Evolutionary conservation across 2,329 filamentous ascomycete genomes (phyloP).

Genomic region (Immersiporthe knoxdaviesiana): DNA sequence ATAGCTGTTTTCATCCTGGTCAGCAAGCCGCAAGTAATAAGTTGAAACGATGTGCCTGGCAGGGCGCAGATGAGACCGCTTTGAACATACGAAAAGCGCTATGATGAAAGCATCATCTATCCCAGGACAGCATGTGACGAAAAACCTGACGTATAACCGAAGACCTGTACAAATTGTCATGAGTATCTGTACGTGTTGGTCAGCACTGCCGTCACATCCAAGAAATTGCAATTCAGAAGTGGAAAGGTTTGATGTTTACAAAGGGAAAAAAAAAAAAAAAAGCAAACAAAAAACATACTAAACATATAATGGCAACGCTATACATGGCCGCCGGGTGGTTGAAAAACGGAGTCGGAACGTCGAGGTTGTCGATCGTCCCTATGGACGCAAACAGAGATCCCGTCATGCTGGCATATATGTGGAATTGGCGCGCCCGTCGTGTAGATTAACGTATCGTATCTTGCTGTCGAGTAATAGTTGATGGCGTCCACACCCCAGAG

Average conservation of each 20-base stretch:
- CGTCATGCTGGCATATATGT: background rate
- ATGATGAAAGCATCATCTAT: constrained; percentile 21
- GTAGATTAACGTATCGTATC: background rate
- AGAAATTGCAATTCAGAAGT: too few species aligned
- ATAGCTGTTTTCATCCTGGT: constrained; percentile 6
- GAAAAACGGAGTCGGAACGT: constrained; percentile 20
- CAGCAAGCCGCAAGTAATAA: background rate
- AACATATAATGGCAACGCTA: constrained; percentile 5
- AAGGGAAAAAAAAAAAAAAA: too few species aligned
- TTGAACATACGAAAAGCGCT: constrained; percentile 18
- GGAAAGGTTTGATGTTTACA: too few species aligned
- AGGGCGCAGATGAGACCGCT: background rate
- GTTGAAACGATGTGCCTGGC: background rate
- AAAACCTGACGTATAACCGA: constrained; percentile 24
- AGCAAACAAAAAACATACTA: constrained; percentile 1
- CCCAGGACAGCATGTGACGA: constrained; percentile 26
- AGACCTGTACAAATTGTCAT: constrained; percentile 16
- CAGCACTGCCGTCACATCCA: background rate
- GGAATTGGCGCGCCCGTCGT: background rate
- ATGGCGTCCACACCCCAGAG: background rate
- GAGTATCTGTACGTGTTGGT: constrained; percentile 6
- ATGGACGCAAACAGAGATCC: constrained; percentile 20
- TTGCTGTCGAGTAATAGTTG: background rate
- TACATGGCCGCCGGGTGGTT: constrained; percentile 17
- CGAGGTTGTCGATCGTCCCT: constrained; percentile 20